Evolutionary conservation across 306 rosid genomes (phyloP), one percentile per base, ranked within the genome.

Genomic region (Citrullus colocynthis): DNA sequence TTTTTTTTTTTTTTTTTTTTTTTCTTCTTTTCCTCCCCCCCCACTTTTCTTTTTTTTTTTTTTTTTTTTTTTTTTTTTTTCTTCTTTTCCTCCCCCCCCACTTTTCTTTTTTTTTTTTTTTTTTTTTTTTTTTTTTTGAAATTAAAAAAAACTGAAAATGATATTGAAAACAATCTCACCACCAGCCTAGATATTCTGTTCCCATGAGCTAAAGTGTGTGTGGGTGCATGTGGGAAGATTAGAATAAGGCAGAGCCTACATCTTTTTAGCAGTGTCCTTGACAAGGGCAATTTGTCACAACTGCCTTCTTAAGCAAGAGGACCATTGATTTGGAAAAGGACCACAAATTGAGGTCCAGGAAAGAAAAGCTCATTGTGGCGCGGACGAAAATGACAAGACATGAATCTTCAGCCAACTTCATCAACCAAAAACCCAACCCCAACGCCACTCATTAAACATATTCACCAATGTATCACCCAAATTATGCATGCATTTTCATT

Each of bases 301-400:
- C 13, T 48, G 76, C 58, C 55, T 60, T 72, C 49, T 54, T 34
- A n/a, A 59, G 51, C 75, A 13, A 55, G 63, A 84, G 89, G 88
- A 80, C 88, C 88, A 79, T 76, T 77, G 55, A 44, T 65, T 36
- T 58, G 10, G 57, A 75, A 64, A 41, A n/a, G 91, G 87, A 85
- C 91, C 88, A 78, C 87, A 65, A 79, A 51, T 36, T 61, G 58
- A 52, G 21, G 37, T 52, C 21, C 79, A 83, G 82, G 45, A 74
- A 76, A 54, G 69, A 64, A 83, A 81, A 80, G 82, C 59, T 75
- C 42, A 48, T 30, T 51, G 52, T 70, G 78, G 79, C 73, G 83
- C 66, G 75, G 84, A 63, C 74, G 90, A 85, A 85, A 83, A 78
- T 80, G 90, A 83, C 86, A 49, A 80, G 80, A 80, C 85, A 60